These are phyloP conservation scores for Stephanodiscus triporus DNA, from an alignment of 108 stramenopile genomes.

Conservation along the genomic window DNA sequence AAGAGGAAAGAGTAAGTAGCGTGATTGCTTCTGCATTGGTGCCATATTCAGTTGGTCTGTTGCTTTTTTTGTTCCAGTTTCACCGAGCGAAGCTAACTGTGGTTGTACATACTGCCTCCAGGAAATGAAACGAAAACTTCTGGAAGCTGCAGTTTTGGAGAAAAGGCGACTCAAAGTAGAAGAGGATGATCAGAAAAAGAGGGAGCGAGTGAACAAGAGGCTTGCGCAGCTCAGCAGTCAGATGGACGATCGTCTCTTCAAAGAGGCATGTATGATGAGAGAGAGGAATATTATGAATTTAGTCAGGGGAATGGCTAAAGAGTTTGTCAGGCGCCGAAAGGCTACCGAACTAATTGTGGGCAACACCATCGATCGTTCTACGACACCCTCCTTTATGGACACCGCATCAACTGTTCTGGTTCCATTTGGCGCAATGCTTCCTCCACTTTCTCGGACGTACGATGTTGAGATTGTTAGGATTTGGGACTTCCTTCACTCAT, in stretches of 20 bases:
- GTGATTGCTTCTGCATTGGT: background rate
- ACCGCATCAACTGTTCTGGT: constrained; percentile 22
- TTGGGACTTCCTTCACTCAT: constrained; percentile 84
- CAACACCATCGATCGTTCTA: constrained; percentile 40
- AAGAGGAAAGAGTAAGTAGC: constrained; percentile 35
- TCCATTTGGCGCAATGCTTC: constrained; percentile 40
- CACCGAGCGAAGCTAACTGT: background rate
- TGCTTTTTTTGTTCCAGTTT: background rate
- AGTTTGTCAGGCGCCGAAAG: constrained; percentile 70
- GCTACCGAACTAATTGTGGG: constrained; percentile 69
- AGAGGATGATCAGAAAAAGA: constrained; percentile 79
- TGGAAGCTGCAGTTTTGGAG: constrained; percentile 65
- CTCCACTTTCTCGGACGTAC: constrained; percentile 62
- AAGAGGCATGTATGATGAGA: constrained; percentile 73
- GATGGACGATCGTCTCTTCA: constrained; percentile 80
- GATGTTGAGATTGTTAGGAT: constrained; percentile 77
- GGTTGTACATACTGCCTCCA: constrained; percentile 35
- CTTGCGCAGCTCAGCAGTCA: constrained; percentile 64
- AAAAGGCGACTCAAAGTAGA: constrained; percentile 69
- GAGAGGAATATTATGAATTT: constrained; percentile 68
- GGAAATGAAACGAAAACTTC: constrained; percentile 60
- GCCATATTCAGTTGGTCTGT: too few relatives aligned
- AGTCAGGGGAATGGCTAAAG: constrained; percentile 68
- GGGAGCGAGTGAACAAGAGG: constrained; percentile 72
- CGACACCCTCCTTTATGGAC: constrained; percentile 5